Percentiles rank a stretch among this genome's conserved stretches.
phyloP scores from a whole-genome alignment of 352 stramenopile species.

The Globisporangium echinulatum region DNA sequence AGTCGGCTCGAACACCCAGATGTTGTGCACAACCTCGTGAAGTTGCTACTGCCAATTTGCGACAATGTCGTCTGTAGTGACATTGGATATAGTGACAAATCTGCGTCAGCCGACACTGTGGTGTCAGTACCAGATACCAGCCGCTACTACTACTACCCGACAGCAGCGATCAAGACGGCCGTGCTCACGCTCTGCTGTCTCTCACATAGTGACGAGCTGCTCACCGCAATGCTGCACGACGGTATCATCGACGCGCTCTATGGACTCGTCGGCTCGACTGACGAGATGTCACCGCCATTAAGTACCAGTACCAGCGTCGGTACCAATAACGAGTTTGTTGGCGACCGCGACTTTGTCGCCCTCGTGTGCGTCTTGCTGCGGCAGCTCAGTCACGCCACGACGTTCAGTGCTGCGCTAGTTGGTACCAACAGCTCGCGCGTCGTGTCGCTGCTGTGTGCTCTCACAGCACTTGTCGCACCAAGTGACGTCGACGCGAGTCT shows the following conservation, averaged over 20 bases:
- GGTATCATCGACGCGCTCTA: slow-evolving; percentile 34
- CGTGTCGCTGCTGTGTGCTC: slow-evolving; percentile 42
- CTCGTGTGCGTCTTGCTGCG: slow-evolving; percentile 55
- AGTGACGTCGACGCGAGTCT: slow-evolving; percentile 37
- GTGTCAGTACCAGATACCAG: neutral
- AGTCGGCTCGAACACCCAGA: slow-evolving; percentile 20
- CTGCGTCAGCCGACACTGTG: no score
- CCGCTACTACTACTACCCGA: slow-evolving; percentile 5
- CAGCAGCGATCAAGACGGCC: slow-evolving; percentile 29
- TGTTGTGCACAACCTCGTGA: slow-evolving; percentile 27
- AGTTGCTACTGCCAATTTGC: slow-evolving; percentile 21
- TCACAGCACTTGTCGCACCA: slow-evolving; percentile 21
- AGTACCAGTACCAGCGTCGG: neutral
- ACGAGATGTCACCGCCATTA: neutral
- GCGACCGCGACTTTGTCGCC: slow-evolving; percentile 29
- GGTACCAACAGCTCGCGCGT: slow-evolving; percentile 9
- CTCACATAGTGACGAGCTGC: slow-evolving; percentile 26
- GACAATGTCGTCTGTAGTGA: neutral
- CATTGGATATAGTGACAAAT: no score
- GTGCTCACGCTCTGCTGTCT: slow-evolving; percentile 61
- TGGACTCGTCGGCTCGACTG: neutral
- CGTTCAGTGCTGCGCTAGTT: slow-evolving; percentile 19
- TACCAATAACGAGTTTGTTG: neutral
- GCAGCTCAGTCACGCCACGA: slow-evolving; percentile 39
- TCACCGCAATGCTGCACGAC: slow-evolving; percentile 42